A percentile compares a stretch with the other conserved stretches of the same genome.
These are phyloP conservation scores for Polytolypa hystricis DNA, from an alignment of 2,329 filamentous ascomycete genomes.

Conservation along the genomic window DNA sequence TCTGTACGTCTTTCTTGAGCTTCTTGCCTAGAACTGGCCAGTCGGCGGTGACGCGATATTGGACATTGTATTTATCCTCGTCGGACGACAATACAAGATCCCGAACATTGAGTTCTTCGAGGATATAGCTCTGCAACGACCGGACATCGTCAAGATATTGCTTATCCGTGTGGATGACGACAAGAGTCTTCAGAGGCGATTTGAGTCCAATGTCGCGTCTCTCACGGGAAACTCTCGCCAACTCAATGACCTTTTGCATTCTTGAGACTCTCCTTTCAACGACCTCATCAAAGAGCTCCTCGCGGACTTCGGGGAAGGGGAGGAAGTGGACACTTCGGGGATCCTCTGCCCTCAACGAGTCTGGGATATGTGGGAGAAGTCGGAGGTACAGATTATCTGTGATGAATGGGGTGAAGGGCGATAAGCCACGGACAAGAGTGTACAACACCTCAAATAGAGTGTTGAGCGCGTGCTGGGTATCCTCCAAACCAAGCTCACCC, in stretches of 20 bases:
- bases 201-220: slow-evolving; percentile 76
- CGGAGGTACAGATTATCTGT: slow-evolving; percentile 88
- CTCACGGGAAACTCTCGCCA: slow-evolving; percentile 77
- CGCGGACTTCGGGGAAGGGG: slow-evolving; percentile 73
- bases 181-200: slow-evolving; percentile 76
- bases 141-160: slow-evolving; percentile 79
- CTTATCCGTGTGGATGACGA: slow-evolving; percentile 75
- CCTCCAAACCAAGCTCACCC: slow-evolving; percentile 74
- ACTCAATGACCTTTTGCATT: slow-evolving; percentile 94
- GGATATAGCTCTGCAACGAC: slow-evolving; percentile 77
- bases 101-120: slow-evolving; percentile 81
- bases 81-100: slow-evolving; percentile 76
- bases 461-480: slow-evolving; percentile 84
- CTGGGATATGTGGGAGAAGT: slow-evolving; percentile 70
- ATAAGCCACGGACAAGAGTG: slow-evolving; percentile 75
- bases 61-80: slow-evolving; percentile 82
- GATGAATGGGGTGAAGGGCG: slow-evolving; percentile 91
- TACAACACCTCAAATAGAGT: slow-evolving; percentile 89
- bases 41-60: slow-evolving; percentile 81
- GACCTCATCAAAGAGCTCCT: slow-evolving; percentile 75
- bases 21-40: slow-evolving; percentile 95
- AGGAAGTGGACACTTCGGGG: slow-evolving; percentile 85
- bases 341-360: slow-evolving; percentile 58
- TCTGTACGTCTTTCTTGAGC: slow-evolving; percentile 85
- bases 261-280: slow-evolving; percentile 77